A percentile compares a stretch with the other conserved stretches of the same genome.
Conservation (phyloP, 441 rosid species). For the Brassica balearica region DNA sequence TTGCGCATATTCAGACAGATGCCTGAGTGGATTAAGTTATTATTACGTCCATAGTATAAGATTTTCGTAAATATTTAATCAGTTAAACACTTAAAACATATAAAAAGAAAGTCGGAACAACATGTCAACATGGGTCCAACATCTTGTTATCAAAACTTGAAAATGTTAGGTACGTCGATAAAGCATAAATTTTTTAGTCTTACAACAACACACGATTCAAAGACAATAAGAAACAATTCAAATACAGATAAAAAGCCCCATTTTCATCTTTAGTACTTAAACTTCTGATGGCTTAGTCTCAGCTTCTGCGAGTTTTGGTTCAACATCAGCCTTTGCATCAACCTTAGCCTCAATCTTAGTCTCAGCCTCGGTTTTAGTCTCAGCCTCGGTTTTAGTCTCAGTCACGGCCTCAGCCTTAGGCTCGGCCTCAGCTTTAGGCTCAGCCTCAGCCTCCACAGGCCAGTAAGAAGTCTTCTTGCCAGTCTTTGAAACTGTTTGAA, state of each 20-base stretch:
- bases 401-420: slow-evolving; percentile 44
- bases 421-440: slow-evolving; percentile 26
- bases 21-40: background rate
- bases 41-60: background rate
- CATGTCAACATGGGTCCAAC: slow-evolving; percentile 43
- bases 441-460: slow-evolving; percentile 55
- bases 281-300: slow-evolving; percentile 37
- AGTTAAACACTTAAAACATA: slow-evolving; percentile 5
- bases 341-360: slow-evolving; percentile 23
- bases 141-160: slow-evolving; percentile 28
- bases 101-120: slow-evolving; percentile 19
- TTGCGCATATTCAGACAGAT: background rate
- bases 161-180: background rate
- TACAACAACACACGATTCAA: slow-evolving; percentile 23
- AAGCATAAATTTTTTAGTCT: slow-evolving; percentile 9
- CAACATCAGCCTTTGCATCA: slow-evolving; percentile 28
- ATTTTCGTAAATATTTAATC: background rate
- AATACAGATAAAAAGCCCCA: slow-evolving; percentile 2
- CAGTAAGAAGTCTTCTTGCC: slow-evolving; percentile 91
- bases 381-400: slow-evolving; percentile 41
- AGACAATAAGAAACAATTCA: slow-evolving; percentile 22
- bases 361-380: slow-evolving; percentile 27
- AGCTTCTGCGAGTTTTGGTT: slow-evolving; percentile 30
- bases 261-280: slow-evolving; percentile 32
- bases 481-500: slow-evolving; percentile 88